These are phyloP conservation scores for Lumnitzera littorea DNA, from an alignment of 345 rosid species.

Conservation along the genomic window DNA sequence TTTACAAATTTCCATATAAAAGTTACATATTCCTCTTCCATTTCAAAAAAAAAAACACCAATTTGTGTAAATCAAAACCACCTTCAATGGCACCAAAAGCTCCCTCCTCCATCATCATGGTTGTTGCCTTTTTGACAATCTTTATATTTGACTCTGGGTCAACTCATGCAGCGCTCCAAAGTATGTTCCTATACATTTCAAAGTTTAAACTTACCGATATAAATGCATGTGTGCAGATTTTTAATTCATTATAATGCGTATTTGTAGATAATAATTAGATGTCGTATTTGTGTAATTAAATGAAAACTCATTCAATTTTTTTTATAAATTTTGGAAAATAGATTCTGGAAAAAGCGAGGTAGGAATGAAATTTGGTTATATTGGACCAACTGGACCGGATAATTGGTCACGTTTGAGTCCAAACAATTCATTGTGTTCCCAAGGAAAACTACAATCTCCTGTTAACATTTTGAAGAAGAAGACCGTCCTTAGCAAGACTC, in stretches of 20 bases:
- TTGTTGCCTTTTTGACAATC: too few relatives aligned
- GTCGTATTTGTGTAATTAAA: too few relatives aligned
- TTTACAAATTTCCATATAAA: too few relatives aligned
- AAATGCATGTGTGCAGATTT: too few relatives aligned
- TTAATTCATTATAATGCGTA: too few relatives aligned
- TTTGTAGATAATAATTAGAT: too few relatives aligned
- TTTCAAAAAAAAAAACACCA: not conserved
- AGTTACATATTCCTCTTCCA: not conserved
- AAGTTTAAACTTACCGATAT: too few relatives aligned
- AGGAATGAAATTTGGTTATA: conserved; percentile 27
- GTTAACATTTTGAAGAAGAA: conserved; percentile 35
- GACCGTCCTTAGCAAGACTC: conserved; percentile 11
- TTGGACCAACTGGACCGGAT: conserved; percentile 30
- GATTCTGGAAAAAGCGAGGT: not conserved
- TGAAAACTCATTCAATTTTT: not conserved
- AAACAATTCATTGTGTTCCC: conserved; percentile 27
- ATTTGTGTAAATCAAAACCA: too few relatives aligned
- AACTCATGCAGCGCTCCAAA: too few relatives aligned
- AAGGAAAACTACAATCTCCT: conserved; percentile 64
- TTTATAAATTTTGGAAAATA: not conserved
- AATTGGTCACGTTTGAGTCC: conserved; percentile 46
- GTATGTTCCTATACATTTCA: too few relatives aligned
- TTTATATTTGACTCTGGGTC: not conserved
- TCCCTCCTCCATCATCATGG: too few relatives aligned
- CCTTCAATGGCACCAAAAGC: too few relatives aligned